These are phyloP conservation scores for Fusarium sp. DNA, from an alignment of 2,329 filamentous ascomycete species.

Conservation along the genomic window DNA sequence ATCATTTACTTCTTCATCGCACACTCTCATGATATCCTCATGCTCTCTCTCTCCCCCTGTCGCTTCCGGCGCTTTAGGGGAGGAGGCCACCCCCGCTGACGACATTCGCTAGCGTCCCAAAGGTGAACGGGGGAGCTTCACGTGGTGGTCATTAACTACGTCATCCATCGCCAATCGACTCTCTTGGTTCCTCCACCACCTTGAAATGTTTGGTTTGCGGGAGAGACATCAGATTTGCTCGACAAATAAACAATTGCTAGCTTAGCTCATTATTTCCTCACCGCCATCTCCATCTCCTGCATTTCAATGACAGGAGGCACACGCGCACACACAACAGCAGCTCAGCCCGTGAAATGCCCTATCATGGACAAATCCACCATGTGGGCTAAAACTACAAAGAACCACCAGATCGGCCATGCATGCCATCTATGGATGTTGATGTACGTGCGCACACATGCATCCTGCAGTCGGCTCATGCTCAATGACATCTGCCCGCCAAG, in stretches of 20 bases:
- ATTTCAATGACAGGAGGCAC: background rate
- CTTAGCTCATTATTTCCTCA: background rate
- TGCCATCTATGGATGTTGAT: conserved; percentile 3
- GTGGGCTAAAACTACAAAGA: conserved; percentile 1
- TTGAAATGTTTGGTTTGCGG: background rate
- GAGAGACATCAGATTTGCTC: background rate
- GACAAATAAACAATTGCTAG: background rate
- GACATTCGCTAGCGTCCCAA: conserved; percentile 29
- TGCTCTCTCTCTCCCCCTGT: conserved; percentile 4
- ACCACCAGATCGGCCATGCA: conserved; percentile 36
- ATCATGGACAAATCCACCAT: background rate
- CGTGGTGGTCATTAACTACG: conserved; percentile 25
- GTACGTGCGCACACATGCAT: conserved; percentile 1
- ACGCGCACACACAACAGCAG: background rate
- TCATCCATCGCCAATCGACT: conserved; percentile 10
- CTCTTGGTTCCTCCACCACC: background rate
- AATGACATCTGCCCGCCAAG: background rate
- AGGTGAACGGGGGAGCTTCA: conserved; percentile 12
- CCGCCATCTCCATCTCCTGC: background rate
- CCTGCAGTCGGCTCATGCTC: background rate
- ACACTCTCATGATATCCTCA: background rate
- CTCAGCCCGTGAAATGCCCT: background rate
- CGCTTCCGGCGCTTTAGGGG: conserved; percentile 20
- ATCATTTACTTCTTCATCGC: background rate
- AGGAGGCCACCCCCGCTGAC: conserved; percentile 28